Evolutionary conservation across 768 basidiomycete species (phyloP).

Genomic region (Pleurotus djamor): DNA sequence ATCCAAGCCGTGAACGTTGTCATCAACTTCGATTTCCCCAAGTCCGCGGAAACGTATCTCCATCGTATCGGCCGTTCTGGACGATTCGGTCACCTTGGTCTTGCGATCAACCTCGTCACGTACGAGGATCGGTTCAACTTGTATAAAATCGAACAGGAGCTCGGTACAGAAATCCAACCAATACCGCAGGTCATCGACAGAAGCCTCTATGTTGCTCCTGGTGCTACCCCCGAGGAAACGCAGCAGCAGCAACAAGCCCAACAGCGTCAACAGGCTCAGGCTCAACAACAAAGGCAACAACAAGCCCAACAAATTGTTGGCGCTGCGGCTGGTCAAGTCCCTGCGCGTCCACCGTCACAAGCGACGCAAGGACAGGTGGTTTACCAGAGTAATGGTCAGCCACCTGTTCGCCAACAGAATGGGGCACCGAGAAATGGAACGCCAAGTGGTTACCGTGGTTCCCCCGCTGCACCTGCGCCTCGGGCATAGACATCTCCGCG

Average conservation of each 20-base stretch:
- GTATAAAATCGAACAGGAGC: conserved; percentile 97
- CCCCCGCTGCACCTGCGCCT: neutral
- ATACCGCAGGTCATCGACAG: conserved; percentile 92
- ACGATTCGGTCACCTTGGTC: conserved; percentile 94
- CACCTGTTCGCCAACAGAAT: conserved; percentile 19
- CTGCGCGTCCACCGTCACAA: conserved; percentile 2
- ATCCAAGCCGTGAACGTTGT: conserved; percentile 99
- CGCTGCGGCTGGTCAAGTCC: conserved; percentile 12
- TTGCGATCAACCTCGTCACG: conserved; percentile 97
- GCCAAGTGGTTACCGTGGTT: conserved; percentile 4
- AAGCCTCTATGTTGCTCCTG: conserved; percentile 89
- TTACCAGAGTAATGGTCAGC: conserved; percentile 33
- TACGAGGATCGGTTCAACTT: conserved; percentile 98
- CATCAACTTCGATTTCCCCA: conserved; percentile 99
- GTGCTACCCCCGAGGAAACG: conserved; percentile 40
- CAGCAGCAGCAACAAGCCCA: conserved; percentile 25
- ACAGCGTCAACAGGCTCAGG: conserved; percentile 29
- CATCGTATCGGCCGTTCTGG: conserved; percentile 98
- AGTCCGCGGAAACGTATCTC: conserved; percentile 98
- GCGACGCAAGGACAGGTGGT: conserved; percentile 22
- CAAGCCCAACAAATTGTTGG: conserved; percentile 16
- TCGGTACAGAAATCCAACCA: conserved; percentile 96
- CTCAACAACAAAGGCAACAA: conserved; percentile 34
- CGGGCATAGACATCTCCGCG: neutral
- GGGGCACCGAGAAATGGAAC: conserved; percentile 11